Evolutionary conservation across 805 yeast genomes (phyloP).

Genomic region (Metschnikowia similis): DNA sequence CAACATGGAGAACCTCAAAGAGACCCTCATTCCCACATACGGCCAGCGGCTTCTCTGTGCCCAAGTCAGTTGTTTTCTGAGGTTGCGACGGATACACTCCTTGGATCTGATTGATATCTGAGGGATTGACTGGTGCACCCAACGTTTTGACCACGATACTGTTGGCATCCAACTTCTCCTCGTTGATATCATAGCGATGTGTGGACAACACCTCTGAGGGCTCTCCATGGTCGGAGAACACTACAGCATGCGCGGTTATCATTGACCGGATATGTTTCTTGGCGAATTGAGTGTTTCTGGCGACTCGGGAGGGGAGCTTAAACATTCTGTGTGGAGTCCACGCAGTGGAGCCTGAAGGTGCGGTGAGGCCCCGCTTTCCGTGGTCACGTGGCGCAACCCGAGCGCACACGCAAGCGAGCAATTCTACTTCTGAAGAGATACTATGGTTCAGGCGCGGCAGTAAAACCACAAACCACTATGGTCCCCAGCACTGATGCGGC

Average conservation of each 20-base stretch:
- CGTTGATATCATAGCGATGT: constrained; percentile 49
- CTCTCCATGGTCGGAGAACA: constrained; percentile 65
- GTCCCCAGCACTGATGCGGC: no score
- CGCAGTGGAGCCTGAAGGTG: not conserved
- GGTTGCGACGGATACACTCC: constrained; percentile 46
- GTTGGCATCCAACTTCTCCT: constrained; percentile 36
- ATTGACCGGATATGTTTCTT: constrained; percentile 17
- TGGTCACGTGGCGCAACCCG: not conserved
- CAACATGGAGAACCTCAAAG: constrained; percentile 17
- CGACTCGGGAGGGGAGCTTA: constrained; percentile 5
- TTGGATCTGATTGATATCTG: constrained; percentile 44
- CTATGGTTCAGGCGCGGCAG: no score
- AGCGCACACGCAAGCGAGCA: no score
- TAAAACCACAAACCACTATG: no score
- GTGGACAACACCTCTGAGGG: constrained; percentile 53
- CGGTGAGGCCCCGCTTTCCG: not conserved
- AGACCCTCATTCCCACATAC: constrained; percentile 21
- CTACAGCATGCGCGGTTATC: constrained; percentile 60
- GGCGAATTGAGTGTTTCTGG: constrained; percentile 4
- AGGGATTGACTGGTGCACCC: constrained; percentile 42
- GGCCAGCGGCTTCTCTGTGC: constrained; percentile 40
- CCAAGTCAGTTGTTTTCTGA: constrained; percentile 49
- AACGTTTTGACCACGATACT: constrained; percentile 29
- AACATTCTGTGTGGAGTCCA: constrained; percentile 10
- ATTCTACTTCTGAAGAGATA: no score